phyloP scores from a whole-genome alignment of 768 basidiomycete genomes.

The Ephemerocybe angulata region DNA sequence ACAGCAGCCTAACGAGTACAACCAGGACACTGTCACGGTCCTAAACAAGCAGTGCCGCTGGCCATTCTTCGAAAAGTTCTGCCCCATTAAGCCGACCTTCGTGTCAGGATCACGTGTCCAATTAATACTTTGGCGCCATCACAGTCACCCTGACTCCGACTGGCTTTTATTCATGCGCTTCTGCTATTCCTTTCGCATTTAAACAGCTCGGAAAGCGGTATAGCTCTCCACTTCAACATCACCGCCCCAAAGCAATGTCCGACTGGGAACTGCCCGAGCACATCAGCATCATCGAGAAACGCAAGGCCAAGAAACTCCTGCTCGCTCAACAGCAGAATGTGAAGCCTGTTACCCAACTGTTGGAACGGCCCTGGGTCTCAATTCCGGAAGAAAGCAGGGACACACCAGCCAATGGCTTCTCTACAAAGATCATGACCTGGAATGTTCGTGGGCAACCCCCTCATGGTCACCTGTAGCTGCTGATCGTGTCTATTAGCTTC shows the following conservation, averaged over 20 bases:
- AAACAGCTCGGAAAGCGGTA: too few species aligned
- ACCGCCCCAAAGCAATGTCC: neutral
- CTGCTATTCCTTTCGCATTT: too few species aligned
- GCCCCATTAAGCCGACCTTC: neutral
- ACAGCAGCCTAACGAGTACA: neutral
- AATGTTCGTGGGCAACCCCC: constrained; percentile 47
- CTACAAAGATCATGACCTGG: constrained; percentile 72
- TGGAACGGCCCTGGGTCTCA: constrained; percentile 40
- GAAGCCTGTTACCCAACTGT: constrained; percentile 11
- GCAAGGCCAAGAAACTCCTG: constrained; percentile 43
- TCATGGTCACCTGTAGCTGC: neutral
- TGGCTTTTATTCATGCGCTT: neutral
- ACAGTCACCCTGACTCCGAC: neutral
- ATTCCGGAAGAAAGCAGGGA: constrained; percentile 16
- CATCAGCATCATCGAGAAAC: constrained; percentile 28
- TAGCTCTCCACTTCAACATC: too few species aligned
- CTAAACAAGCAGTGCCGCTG: neutral
- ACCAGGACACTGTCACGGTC: neutral
- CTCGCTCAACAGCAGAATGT: constrained; percentile 9
- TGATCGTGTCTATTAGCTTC: constrained; percentile 41
- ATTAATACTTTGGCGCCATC: neutral
- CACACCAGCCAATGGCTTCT: constrained; percentile 16
- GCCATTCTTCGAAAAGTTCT: neutral
- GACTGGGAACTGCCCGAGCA: neutral
- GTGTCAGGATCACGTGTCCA: neutral